Evolutionary conservation across 495 filamentous ascomycete genomes (phyloP), one percentile per base, ranked within the genome.

Genomic region (Penicillium chermesinum): DNA sequence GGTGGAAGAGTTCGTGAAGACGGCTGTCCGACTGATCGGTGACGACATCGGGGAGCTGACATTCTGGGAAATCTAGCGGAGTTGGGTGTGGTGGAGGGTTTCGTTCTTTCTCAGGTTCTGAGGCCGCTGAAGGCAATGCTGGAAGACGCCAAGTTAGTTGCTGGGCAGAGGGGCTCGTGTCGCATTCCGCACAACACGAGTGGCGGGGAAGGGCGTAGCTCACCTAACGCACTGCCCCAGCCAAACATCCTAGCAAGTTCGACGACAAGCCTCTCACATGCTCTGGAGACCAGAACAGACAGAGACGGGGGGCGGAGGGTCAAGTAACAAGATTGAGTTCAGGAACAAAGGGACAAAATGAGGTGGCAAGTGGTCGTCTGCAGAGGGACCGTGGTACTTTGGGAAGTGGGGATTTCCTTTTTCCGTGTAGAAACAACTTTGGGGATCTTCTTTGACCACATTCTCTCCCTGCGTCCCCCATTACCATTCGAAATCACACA

Each of bases 51-150:
- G 61, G 55, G n/a, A 68, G 61, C 10, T 52, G 49, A 51, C 74
- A 75, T 20, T 57, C 49, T 19, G 76, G 76, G 53, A 79, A 79
- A 22, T 78, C 71, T 17, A 79, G 62, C 5, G 64, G 71, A 2
- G 73, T 77, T 42, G 74, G 66, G 20, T 59, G 50, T 25, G 74
- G 45, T 9, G 76, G 76, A 9, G 74, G 72, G 38, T 54, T 55
- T 50, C 74, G 66, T 56, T 74, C 70, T 44, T 62, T 66, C 25
- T 74, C 67, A 4, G 70, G 65, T 35, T 67, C 66, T 25, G 65
- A 60, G 38, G 50, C 59, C 32, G 66, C 52, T n/a, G 69, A 53
- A 41, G 67, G 62, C 40, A 66, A 41, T 44, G 64, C 70, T 73
- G 38, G 30, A 37, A 5, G n/a, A 15, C 6, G n/a, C 10, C 14